These are phyloP conservation scores for Phaeotremella skinneri DNA, from an alignment of 768 basidiomycete genomes.

Conservation along the genomic window DNA sequence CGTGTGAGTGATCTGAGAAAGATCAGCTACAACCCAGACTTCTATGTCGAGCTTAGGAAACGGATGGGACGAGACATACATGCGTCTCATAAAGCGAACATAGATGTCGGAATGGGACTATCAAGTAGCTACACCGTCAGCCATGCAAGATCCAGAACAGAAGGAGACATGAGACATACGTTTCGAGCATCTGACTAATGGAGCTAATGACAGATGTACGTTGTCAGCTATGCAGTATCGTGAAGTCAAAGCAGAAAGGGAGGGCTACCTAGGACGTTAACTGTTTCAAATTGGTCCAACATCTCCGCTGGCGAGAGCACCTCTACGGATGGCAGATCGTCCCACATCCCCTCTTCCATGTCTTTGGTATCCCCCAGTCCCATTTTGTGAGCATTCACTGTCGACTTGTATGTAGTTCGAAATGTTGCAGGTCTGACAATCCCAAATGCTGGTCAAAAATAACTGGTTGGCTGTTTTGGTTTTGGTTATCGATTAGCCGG, in stretches of 20 bases:
- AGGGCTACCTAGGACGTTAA: slow-evolving; percentile 52
- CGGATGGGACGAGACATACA: slow-evolving; percentile 5
- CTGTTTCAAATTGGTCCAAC: slow-evolving; percentile 45
- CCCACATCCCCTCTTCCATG: slow-evolving; percentile 3
- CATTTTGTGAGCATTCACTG: not conserved
- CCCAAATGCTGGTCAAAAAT: too few relatives aligned
- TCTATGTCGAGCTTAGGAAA: not conserved
- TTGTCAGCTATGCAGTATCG: not conserved
- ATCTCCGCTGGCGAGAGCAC: slow-evolving; percentile 49
- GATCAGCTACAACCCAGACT: not conserved
- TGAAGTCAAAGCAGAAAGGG: not conserved
- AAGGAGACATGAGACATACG: slow-evolving; percentile 19
- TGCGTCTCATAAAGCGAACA: slow-evolving; percentile 55
- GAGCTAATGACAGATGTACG: slow-evolving; percentile 32
- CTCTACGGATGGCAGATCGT: slow-evolving; percentile 34
- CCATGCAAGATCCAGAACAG: too few relatives aligned
- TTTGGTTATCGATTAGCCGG: too few relatives aligned
- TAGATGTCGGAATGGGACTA: slow-evolving; percentile 55
- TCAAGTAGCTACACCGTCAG: not conserved
- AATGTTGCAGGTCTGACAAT: not conserved
- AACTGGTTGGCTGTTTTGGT: too few relatives aligned
- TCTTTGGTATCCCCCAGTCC: not conserved
- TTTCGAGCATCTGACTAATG: slow-evolving; percentile 56
- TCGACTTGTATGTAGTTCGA: not conserved
- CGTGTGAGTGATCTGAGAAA: slow-evolving; percentile 54